These are phyloP conservation scores for Magnolia officinalis DNA, from an alignment of 164 flowering plant genomes.

Conservation along the genomic window DNA sequence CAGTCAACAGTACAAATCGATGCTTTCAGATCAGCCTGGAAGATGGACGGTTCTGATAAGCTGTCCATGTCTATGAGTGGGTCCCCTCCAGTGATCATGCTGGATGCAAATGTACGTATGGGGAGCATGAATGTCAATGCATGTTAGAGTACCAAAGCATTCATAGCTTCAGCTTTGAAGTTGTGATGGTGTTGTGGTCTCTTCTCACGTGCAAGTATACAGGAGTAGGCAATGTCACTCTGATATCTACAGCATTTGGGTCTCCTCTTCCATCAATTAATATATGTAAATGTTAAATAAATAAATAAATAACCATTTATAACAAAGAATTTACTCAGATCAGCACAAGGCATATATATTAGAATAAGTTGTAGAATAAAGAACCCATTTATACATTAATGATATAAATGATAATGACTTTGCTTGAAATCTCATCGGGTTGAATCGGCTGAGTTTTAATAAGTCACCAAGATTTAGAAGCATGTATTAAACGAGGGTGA, in stretches of 20 bases:
- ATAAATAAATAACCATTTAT: neutral
- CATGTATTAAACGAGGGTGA: too few relatives aligned
- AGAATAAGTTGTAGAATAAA: too few relatives aligned
- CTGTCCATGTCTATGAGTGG: neutral
- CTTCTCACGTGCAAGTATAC: conserved; percentile 58
- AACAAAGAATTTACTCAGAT: neutral
- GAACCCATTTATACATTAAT: too few relatives aligned
- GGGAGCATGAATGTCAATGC: neutral
- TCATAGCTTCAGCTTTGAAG: conserved; percentile 62
- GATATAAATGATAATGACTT: too few relatives aligned
- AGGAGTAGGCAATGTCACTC: conserved; percentile 39
- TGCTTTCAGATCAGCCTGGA: too few relatives aligned
- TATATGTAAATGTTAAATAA: conserved; percentile 27
- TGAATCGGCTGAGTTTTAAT: too few relatives aligned
- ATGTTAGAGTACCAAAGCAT: conserved; percentile 38
- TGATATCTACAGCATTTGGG: conserved; percentile 24
- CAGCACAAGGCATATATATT: too few relatives aligned
- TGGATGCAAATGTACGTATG: neutral
- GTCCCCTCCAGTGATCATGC: neutral
- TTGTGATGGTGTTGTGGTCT: conserved; percentile 37
- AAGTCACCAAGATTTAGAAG: too few relatives aligned
- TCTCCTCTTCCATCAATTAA: conserved; percentile 42
- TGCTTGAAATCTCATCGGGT: too few relatives aligned
- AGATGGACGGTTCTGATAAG: too few relatives aligned
- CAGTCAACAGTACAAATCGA: too few relatives aligned